phyloP scores from a whole-genome alignment of 2,329 filamentous ascomycete species.

The Fonsecaea monophora region DNA sequence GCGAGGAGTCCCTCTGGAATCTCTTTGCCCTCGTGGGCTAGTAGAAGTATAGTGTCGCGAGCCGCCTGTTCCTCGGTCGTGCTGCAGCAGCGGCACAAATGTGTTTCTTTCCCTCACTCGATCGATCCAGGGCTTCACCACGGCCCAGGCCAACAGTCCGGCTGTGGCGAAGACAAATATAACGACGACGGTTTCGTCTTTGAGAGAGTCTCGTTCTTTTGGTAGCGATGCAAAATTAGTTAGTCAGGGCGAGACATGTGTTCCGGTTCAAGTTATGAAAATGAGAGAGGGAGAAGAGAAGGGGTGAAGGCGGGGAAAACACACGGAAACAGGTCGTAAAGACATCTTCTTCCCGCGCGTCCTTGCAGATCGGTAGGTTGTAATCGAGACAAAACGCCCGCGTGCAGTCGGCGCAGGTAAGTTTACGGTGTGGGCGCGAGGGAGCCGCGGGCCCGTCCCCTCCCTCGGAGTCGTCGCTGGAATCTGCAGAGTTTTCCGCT shows the following conservation, averaged over 20 bases:
- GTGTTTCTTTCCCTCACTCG: slow-evolving; percentile 27
- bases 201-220: slow-evolving; percentile 68
- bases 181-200: slow-evolving; percentile 70
- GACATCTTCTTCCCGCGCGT: slow-evolving; percentile 67
- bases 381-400: slow-evolving; percentile 71
- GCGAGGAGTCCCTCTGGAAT: not conserved
- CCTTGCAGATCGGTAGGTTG: slow-evolving; percentile 66
- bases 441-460: slow-evolving; percentile 1
- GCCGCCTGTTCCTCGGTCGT: slow-evolving; percentile 4
- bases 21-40: not conserved
- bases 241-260: not conserved
- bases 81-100: slow-evolving; percentile 23
- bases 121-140: slow-evolving; percentile 56
- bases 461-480: not conserved
- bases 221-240: not conserved
- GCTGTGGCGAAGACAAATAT: slow-evolving; percentile 70
- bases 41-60: not conserved
- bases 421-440: slow-evolving; percentile 48
- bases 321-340: slow-evolving; percentile 70
- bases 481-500: slow-evolving; percentile 26
- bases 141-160: slow-evolving; percentile 66
- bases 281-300: not conserved
- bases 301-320: slow-evolving; percentile 33
- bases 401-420: slow-evolving; percentile 71
- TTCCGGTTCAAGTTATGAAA: not conserved